Base-by-base conservation (phyloP, 1,139 yeast genomes). In the Hanseniaspora gamundiae region DNA sequence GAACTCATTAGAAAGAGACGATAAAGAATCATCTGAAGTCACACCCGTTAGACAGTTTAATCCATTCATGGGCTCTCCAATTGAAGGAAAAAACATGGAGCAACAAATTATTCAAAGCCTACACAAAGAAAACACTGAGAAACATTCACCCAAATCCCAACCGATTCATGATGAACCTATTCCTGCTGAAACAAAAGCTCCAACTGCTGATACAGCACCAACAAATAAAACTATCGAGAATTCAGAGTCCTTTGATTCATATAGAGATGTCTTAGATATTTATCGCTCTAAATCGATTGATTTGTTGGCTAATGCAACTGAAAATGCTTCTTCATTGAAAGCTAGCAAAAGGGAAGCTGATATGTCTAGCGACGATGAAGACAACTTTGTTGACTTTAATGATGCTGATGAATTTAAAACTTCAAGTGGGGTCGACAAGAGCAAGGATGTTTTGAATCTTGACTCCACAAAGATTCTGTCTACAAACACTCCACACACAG, bases 381-480 rank as follows among this genome's bases (percentile, higher is more conserved):
- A 30, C 21, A 21, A 19, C 19, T 33, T 33, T 33, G 36, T 33
- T 17, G 36, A 33, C n/a, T 33, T 33, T 19, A 19, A 33, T 19
- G 36, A 33, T 7, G 24, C n/a, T 8, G 13, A 28, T 13, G 31
- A 28, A 6, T 13, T 7, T n/a, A n/a, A n/a, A n/a, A n/a, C n/a
- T 6, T 11, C 31, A 8, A 13, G n/a, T 8, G 31, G 13, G 13
- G 48, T 35, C 16, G 50, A 28, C 7, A 28, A 28, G 9, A 24
- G 26, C 6, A 9, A 24, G 9, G 9, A 24, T 7, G 9, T 11
- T 10, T 28, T 28, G 16, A 10, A 28, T 7, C 31, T 28, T 28
- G 16, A 28, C 31, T 8, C 70, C 9, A 24, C 26, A 24, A 24
- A 24, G 9, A 9, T 7, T 6, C 26, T 9, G 9, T 24, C 26